Conservation (phyloP, 495 filamentous ascomycete genomes). For the Aspergillus conjunctus region DNA sequence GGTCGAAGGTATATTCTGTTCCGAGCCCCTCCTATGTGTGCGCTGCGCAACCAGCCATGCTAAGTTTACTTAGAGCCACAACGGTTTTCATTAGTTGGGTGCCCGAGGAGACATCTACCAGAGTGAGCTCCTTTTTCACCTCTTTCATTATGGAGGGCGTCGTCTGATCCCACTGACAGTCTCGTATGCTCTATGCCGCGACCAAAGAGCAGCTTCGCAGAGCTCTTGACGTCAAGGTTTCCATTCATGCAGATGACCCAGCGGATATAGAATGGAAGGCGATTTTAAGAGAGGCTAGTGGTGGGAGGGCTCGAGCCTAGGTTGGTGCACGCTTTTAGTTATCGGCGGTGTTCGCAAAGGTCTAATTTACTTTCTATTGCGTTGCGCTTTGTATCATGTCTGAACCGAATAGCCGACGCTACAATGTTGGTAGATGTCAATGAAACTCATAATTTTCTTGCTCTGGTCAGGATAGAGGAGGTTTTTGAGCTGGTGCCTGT, state of each 20-base stretch:
- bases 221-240: slow-evolving; percentile 20
- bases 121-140: not conserved
- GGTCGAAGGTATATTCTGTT: not conserved
- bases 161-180: not conserved
- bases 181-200: slow-evolving; percentile 15
- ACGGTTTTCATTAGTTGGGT: slow-evolving; percentile 16
- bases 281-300: slow-evolving; percentile 13
- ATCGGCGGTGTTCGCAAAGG: not conserved
- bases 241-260: slow-evolving; percentile 16
- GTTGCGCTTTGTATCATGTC: not conserved
- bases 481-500: not conserved
- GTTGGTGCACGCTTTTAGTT: not conserved
- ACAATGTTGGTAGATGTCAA: not conserved
- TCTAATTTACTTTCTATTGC: not conserved
- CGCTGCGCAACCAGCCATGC: not conserved
- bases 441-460: not conserved
- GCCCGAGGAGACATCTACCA: slow-evolving; percentile 7
- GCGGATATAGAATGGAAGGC: slow-evolving; percentile 20
- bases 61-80: slow-evolving; percentile 4
- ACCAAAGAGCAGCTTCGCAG: slow-evolving; percentile 19
- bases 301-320: slow-evolving; percentile 1
- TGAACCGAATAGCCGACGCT: not conserved
- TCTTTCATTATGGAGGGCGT: not conserved
- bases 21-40: not conserved
- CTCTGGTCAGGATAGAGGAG: not conserved